Percentiles rank a stretch among this genome's conserved stretches.
Conservation (phyloP, 768 basidiomycete genomes). For the Pleurotus citrinopileatus region DNA sequence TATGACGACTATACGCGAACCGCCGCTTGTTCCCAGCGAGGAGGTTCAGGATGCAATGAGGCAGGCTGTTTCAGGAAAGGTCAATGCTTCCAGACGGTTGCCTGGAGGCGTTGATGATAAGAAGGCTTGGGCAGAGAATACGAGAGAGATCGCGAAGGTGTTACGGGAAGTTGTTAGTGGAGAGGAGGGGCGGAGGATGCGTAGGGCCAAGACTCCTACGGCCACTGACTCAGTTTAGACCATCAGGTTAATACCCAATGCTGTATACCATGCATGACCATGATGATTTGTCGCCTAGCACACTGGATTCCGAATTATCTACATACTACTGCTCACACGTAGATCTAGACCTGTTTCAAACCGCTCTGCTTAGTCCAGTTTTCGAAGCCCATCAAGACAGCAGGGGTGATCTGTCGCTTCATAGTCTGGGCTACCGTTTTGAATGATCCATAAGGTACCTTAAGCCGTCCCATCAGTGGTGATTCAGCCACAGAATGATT, state of each 20-base stretch:
- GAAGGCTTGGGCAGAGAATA: neutral
- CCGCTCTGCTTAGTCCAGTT: constrained; percentile 52
- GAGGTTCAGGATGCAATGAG: neutral
- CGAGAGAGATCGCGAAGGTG: neutral
- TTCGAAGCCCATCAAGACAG: constrained; percentile 68
- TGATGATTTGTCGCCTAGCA: no score
- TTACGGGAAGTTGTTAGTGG: neutral
- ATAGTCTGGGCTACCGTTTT: constrained; percentile 67
- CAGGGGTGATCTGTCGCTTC: constrained; percentile 82
- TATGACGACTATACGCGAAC: neutral
- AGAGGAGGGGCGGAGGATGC: neutral
- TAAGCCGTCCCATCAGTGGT: no score
- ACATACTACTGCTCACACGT: neutral
- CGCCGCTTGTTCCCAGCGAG: neutral
- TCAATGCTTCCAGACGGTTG: neutral
- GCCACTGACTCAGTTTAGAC: no score
- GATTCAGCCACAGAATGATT: no score
- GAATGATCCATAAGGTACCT: constrained; percentile 81
- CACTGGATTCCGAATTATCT: no score
- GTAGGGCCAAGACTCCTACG: neutral
- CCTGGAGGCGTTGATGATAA: neutral
- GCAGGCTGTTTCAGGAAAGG: neutral
- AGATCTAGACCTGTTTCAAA: constrained; percentile 9
- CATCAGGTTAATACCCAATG: no score
- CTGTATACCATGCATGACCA: no score